Evolutionary conservation across 2,329 filamentous ascomycete genomes (phyloP), one percentile per base, ranked within the genome.

Genomic region (Trichoderma sp.): DNA sequence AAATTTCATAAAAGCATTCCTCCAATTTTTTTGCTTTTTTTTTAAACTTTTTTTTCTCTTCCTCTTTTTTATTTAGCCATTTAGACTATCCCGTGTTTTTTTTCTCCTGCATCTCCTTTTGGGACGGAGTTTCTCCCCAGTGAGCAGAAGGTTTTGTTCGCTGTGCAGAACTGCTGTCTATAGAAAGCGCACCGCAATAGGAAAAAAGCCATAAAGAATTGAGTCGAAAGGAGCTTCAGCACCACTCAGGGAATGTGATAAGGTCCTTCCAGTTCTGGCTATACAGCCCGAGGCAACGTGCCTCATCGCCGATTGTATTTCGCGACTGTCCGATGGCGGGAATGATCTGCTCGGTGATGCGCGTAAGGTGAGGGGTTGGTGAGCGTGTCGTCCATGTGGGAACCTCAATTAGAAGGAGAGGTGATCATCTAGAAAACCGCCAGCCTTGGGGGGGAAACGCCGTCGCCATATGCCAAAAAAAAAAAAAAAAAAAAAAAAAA

Each of bases 301-400:
- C 37, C 34, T 25, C 12, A 59, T 37, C 56, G 45, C 56, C 32
- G 32, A 45, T 60, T 32, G 56, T 60, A 53, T 54, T 59, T n/a
- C 52, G 35, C 32, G 42, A 32, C 45, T 27, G 29, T 67, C 64
- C 35, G 56, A 67, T 57, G 42, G 59, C 13, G 59, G 39, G 52
- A 45, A 59, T 50, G 67, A 67, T 69, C 67, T 69, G 45, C 64
- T 61, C 67, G 48, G 27, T 45, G 54, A 57, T 68, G 61, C 19
- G 64, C 54, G 60, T 58, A 34, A 45, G 42, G 42, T 45, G 64
- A 50, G 48, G 52, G 53, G 50, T 42, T 37, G 35, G 53, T 39
- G 59, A 68, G 52, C 42, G 57, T 45, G 53, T 57, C 63, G 61
- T 67, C 53, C n/a, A 57, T 58, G 59, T 37, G 59, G 45, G 45